Conservation (phyloP, 1,284 basidiomycete species). For the Fomes fomentarius region DNA sequence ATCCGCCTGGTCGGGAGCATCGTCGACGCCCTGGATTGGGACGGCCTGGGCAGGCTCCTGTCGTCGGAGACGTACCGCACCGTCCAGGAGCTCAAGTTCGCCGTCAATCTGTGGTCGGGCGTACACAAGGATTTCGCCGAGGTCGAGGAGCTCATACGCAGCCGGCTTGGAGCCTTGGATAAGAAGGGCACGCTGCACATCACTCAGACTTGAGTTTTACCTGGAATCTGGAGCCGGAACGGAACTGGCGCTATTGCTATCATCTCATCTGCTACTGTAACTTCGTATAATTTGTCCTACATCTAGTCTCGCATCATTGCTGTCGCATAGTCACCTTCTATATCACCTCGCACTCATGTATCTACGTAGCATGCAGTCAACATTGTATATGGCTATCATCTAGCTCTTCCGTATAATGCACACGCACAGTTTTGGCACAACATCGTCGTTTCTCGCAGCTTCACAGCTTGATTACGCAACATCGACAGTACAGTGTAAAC, state of each 20-base stretch:
- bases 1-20: conserved; percentile 32
- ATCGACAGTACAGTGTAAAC: conserved; percentile 26
- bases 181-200: conserved; percentile 27
- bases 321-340: not conserved
- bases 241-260: too few species aligned
- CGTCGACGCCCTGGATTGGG: conserved; percentile 33
- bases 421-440: not conserved
- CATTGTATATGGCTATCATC: too few species aligned
- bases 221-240: not conserved
- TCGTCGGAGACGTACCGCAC: conserved; percentile 18
- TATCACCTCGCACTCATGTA: not conserved
- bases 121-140: conserved; percentile 21
- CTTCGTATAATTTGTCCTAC: not conserved
- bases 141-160: conserved; percentile 24
- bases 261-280: not conserved
- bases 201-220: conserved; percentile 1
- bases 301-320: not conserved
- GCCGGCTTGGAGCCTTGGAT: conserved; percentile 21
- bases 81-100: conserved; percentile 23
- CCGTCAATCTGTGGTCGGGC: conserved; percentile 31
- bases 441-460: conserved; percentile 11
- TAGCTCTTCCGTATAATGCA: not conserved
- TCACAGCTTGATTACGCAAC: conserved; percentile 25
- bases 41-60: conserved; percentile 19
- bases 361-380: not conserved